These are phyloP conservation scores for Panus rudis DNA, from an alignment of 768 basidiomycete species.

Conservation along the genomic window DNA sequence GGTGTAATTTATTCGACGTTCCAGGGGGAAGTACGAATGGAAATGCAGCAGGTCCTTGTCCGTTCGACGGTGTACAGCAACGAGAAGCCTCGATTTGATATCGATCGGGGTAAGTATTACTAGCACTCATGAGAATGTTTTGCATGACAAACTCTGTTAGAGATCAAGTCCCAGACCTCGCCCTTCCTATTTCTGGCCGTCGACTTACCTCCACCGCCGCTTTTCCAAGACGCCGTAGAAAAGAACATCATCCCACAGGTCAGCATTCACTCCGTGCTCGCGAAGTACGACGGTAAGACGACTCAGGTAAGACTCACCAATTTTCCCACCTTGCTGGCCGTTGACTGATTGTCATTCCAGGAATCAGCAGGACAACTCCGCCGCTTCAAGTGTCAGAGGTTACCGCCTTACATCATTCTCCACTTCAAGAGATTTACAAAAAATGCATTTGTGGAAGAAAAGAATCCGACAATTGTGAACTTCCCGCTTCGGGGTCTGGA, in stretches of 20 bases:
- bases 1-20: slow-evolving; percentile 91
- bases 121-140: neutral
- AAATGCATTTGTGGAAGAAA: slow-evolving; percentile 95
- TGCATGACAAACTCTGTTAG: slow-evolving; percentile 30
- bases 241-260: slow-evolving; percentile 99
- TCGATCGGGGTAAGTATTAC: slow-evolving; percentile 70
- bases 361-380: slow-evolving; percentile 82
- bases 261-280: slow-evolving; percentile 78
- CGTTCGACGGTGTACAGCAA: slow-evolving; percentile 69
- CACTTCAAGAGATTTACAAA: slow-evolving; percentile 97
- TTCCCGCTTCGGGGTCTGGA: slow-evolving; percentile 93
- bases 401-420: slow-evolving; percentile 90
- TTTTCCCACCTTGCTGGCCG: slow-evolving; percentile 9
- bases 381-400: slow-evolving; percentile 80
- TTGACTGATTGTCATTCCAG: slow-evolving; percentile 30
- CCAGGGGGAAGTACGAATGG: slow-evolving; percentile 88
- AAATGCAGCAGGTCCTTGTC: slow-evolving; percentile 89
- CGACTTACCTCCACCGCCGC: slow-evolving; percentile 93
- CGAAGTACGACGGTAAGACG: slow-evolving; percentile 90
- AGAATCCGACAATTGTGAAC: slow-evolving; percentile 98
- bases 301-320: slow-evolving; percentile 58
- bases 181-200: slow-evolving; percentile 96
- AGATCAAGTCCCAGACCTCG: slow-evolving; percentile 77
- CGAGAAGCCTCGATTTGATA: slow-evolving; percentile 87
- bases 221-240: slow-evolving; percentile 93